A percentile compares a stretch with the other conserved stretches of the same genome.
Conservation (phyloP, 176 grass and related monocot species). For the Oryza officinalis region DNA sequence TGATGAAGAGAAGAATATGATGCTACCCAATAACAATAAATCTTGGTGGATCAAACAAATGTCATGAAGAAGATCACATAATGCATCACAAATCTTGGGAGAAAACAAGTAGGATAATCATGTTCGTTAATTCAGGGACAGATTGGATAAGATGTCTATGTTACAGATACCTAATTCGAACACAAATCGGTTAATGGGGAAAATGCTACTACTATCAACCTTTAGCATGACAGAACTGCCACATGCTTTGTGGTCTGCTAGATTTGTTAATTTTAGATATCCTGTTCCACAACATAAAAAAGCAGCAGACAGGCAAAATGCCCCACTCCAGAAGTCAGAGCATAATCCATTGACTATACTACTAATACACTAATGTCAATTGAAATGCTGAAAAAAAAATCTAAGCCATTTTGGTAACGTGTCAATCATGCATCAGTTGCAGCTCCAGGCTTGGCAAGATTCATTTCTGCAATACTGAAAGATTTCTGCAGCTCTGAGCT, state of each 20-base stretch:
- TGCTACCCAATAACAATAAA: neutral
- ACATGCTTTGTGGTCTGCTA: neutral
- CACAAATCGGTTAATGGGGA: neutral
- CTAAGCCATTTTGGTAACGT: neutral
- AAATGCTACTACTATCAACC: neutral
- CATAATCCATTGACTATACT: neutral
- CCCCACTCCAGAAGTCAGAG: neutral
- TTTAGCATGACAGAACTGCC: constrained; percentile 3
- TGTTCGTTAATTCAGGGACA: neutral
- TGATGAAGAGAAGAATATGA: neutral
- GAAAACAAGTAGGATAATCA: neutral
- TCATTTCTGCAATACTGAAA: neutral
- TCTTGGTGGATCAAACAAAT: neutral
- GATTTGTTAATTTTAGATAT: constrained; percentile 7
- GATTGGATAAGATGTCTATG: neutral
- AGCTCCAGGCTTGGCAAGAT: neutral
- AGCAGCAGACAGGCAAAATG: neutral
- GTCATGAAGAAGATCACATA: neutral
- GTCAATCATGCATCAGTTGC: neutral
- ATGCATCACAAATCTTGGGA: neutral
- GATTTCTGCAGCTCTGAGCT: neutral
- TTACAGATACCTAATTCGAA: constrained; percentile 1
- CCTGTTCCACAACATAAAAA: neutral
- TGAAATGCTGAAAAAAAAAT: neutral
- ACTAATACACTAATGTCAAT: neutral